These are phyloP conservation scores for Phytopythium cucurbitacearum DNA, from an alignment of 352 stramenopile species.

Conservation along the genomic window DNA sequence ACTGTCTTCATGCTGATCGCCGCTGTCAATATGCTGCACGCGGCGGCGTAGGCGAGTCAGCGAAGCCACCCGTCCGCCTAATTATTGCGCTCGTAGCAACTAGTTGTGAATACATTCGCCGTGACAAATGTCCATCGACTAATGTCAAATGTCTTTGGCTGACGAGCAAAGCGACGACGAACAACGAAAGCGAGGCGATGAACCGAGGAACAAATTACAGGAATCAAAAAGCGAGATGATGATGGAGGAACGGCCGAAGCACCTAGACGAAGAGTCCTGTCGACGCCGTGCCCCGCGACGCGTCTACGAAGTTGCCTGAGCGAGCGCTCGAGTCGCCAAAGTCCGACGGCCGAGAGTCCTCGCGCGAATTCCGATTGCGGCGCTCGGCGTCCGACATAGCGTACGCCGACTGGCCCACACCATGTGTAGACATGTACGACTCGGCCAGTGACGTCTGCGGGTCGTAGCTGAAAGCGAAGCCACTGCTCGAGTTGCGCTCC, in stretches of 20 bases:
- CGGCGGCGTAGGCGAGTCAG: background rate
- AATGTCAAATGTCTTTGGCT: too few species aligned
- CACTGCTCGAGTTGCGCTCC: constrained; percentile 64
- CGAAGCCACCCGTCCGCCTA: too few species aligned
- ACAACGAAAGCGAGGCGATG: too few species aligned
- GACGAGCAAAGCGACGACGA: too few species aligned
- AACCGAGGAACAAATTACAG: too few species aligned
- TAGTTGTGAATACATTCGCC: background rate
- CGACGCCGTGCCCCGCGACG: constrained; percentile 29
- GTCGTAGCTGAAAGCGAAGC: constrained; percentile 83
- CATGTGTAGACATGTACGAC: constrained; percentile 75
- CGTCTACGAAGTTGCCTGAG: constrained; percentile 22
- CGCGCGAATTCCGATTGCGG: constrained; percentile 53
- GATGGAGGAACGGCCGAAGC: too few species aligned
- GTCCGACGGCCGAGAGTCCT: constrained; percentile 70
- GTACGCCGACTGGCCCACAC: constrained; percentile 43
- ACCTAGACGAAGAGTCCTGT: constrained; percentile 33
- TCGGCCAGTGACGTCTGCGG: constrained; percentile 73
- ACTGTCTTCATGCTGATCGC: background rate
- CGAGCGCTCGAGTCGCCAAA: constrained; percentile 35
- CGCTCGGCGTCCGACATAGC: constrained; percentile 64
- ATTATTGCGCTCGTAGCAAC: too few species aligned
- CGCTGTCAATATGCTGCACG: background rate
- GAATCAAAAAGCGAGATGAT: too few species aligned
- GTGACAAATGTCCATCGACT: too few species aligned